A percentile compares a stretch with the other conserved stretches of the same genome.
These are phyloP conservation scores for Pneumocystis carinii DNA, from an alignment of 1,139 yeast genomes.

Conservation along the genomic window DNA sequence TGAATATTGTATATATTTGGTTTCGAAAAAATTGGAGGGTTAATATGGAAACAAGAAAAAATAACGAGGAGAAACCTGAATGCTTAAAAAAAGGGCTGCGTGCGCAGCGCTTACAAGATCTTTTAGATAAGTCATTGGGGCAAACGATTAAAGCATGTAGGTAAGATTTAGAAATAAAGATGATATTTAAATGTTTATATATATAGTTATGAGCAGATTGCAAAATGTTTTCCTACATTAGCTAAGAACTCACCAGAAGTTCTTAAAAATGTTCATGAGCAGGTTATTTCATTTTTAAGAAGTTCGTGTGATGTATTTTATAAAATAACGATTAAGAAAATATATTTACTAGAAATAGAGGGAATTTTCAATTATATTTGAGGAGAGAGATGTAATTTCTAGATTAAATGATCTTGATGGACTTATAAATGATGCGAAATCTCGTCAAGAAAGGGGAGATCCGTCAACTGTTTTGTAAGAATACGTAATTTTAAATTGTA, in stretches of 20 bases:
- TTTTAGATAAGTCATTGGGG: background rate
- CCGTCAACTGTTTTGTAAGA: background rate
- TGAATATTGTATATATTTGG: background rate
- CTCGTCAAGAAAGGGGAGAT: background rate
- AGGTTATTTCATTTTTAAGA: background rate
- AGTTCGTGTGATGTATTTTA: background rate
- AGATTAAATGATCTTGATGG: background rate
- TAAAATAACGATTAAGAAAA: background rate
- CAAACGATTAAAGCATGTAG: background rate
- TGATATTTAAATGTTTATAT: background rate
- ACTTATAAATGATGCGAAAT: background rate
- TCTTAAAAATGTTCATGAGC: background rate
- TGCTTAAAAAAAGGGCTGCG: background rate
- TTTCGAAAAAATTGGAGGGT: background rate
- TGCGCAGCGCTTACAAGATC: background rate
- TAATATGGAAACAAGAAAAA: background rate
- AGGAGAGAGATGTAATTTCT: background rate
- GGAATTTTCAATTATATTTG: background rate
- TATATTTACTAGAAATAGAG: background rate
- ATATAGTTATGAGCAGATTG: background rate
- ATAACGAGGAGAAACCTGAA: background rate
- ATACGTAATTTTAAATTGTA: background rate
- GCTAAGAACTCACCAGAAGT: background rate
- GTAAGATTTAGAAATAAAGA: background rate
- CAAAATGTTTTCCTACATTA: background rate